Evolutionary conservation across 192 early-diverging fungal genomes (phyloP).

Genomic region (Piromyces finnis): DNA sequence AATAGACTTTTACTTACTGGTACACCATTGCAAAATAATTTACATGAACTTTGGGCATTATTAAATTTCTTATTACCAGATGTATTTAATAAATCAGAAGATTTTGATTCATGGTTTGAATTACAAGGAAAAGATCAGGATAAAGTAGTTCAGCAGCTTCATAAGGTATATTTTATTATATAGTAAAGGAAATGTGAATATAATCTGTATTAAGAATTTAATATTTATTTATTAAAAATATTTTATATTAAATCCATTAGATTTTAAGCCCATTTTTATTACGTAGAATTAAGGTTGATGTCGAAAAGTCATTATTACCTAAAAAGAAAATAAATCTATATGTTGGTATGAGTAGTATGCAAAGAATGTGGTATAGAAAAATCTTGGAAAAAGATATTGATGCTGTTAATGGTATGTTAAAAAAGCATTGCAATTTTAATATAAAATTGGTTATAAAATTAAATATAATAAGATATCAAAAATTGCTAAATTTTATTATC

Average conservation of each 20-base stretch:
- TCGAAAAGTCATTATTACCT: slow-evolving; percentile 86
- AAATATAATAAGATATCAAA: no score
- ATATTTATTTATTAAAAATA: no score
- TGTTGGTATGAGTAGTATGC: slow-evolving; percentile 84
- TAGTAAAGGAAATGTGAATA: slow-evolving; percentile 7
- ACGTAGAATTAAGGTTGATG: slow-evolving; percentile 53
- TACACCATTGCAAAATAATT: slow-evolving; percentile 46
- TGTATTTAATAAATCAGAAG: slow-evolving; percentile 81
- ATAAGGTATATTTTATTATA: slow-evolving; percentile 21
- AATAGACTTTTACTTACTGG: slow-evolving; percentile 42
- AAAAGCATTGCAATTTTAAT: no score
- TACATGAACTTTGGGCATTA: slow-evolving; percentile 97
- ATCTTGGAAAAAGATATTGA: slow-evolving; percentile 93
- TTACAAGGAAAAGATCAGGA: slow-evolving; percentile 54
- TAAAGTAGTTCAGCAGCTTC: slow-evolving; percentile 53
- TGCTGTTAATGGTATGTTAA: slow-evolving; percentile 85
- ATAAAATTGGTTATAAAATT: no score
- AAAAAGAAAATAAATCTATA: slow-evolving; percentile 90
- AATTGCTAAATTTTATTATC: no score
- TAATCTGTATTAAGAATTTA: slow-evolving; percentile 14
- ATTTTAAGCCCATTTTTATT: slow-evolving; percentile 44
- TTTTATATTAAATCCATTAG: no score
- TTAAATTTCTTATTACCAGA: slow-evolving; percentile 95
- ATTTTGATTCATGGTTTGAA: slow-evolving; percentile 91
- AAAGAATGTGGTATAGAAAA: slow-evolving; percentile 87